Conservation (phyloP, 2,329 filamentous ascomycete species). For the Albophoma yamanashiensis region DNA sequence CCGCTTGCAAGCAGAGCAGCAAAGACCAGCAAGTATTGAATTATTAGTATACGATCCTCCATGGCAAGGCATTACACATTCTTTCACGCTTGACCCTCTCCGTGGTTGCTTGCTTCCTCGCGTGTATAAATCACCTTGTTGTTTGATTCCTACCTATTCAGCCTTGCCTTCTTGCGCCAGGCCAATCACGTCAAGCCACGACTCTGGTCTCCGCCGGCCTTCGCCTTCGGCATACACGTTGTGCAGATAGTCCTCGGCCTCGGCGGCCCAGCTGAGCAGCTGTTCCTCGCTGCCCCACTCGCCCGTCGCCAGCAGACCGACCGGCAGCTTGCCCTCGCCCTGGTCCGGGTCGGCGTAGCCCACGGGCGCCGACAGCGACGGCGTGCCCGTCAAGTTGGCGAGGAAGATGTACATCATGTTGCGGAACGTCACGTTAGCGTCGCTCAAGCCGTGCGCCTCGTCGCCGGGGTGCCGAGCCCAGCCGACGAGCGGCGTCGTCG, state of each 20-base stretch:
- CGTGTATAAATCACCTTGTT: no score
- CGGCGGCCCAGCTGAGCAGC: conserved; percentile 48
- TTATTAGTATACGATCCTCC: neutral
- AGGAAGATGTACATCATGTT: conserved; percentile 83
- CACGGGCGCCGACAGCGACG: conserved; percentile 63
- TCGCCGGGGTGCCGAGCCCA: conserved; percentile 55
- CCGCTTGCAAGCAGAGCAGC: neutral
- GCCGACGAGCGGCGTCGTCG: conserved; percentile 64
- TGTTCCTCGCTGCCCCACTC: conserved; percentile 59
- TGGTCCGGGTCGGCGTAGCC: conserved; percentile 54
- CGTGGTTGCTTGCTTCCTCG: no score
- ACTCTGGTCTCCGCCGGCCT: conserved; percentile 37
- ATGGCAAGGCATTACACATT: neutral
- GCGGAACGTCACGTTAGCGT: conserved; percentile 61
- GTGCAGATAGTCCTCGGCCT: conserved; percentile 45
- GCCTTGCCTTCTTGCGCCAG: conserved; percentile 9
- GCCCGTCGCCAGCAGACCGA: conserved; percentile 52
- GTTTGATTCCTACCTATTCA: no score
- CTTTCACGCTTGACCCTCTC: neutral
- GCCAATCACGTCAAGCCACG: conserved; percentile 48
- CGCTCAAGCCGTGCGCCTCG: conserved; percentile 59
- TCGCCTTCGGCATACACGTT: conserved; percentile 35
- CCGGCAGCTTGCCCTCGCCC: conserved; percentile 47
- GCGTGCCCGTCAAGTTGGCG: conserved; percentile 72
- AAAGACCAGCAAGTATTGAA: neutral